Evolutionary conservation across 2,329 filamentous ascomycete genomes (phyloP), one percentile per base, ranked within the genome.

Genomic region (Diaporthe caulivora): DNA sequence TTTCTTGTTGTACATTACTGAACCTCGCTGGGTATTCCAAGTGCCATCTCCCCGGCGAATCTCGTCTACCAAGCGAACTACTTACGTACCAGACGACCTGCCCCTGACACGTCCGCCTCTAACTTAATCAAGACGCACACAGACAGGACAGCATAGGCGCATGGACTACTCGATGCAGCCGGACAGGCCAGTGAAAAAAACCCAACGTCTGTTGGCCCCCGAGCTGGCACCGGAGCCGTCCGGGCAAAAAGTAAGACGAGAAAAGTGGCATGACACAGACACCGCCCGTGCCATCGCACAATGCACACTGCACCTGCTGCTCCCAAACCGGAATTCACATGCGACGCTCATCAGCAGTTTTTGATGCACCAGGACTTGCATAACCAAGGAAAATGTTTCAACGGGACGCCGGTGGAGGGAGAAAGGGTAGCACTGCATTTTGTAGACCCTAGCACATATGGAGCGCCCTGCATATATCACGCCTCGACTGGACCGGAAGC

Each of bases 211-310:
- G 53, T 67, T 67, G 47, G 62, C 40, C 15, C n/a, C 29, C 31
- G n/a, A 21, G n/a, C n/a, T n/a, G 51, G 62, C 13, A 26, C 31
- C 62, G 62, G 62, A 53, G 62, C 62, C 62, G 62, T 67, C 62
- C 62, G 62, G 62, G 5, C 10, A 40, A 5, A 37, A 26, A 15
- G 47, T 31, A 47, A 29, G n/a, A 47, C 7, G 11, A 51, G 15
- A 57, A 64, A 67, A 40, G n/a, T 67, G 62, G 62, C 47, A 67
- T 53, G 62, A 67, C 47, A 67, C 62, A 53, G 31, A 47, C 26
- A 31, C 29, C 29, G 62, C 42, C 62, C 62, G 47, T 67, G 62
- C 60, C 47, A 67, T 17, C 53, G 47, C 62, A 53, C 62, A 53
- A 51, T 53, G 47, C 62, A 53, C 62, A 15, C 40, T 26, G 47